Base-by-base conservation (phyloP, 2,329 filamentous ascomycete genomes). In the Aspergillus alliaceus region DNA sequence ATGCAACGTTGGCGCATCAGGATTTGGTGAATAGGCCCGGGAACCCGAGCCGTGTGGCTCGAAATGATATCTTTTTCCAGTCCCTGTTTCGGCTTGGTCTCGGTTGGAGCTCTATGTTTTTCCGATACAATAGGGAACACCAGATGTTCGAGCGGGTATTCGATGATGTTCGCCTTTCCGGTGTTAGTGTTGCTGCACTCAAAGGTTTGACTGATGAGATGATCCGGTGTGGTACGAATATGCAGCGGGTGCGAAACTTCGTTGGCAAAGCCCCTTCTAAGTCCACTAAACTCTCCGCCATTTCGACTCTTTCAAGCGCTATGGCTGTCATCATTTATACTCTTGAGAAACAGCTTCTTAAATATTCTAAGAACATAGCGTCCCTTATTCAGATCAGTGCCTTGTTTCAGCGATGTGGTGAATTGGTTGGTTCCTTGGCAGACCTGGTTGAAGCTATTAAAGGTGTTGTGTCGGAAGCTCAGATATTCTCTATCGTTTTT, bases 401-500 rank as follows among this genome's bases (percentile, higher is more conserved):
- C 37, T 64, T 72, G 56, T 81, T 72, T 63, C 69, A 64, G 61
- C 72, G 64, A 56, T 79, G 64, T 53, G 70, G 70, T 1, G 74
- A 75, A 51, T 55, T 79, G 25, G 61, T 77, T 27, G 67, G 68
- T 31, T 69, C 67, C 18, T 54, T 78, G 22, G 68, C 71, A 27
- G 67, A 69, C 42, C 73, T 78, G 42, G 65, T 77, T 22, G 66
- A 69, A 68, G 78, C 46, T 80, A 81, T 66, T 77, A 83, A 58
- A 78, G 80, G 44, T 57, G 75, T 69, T 46, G 77, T 65, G 50
- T 81, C 69, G 4, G 88, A 91, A 58, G 85, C 88, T 54, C 78
- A 84, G 24, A 77, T 89, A 24, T 74, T 91, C 1, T 85, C 86
- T 0, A 73, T 81, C 22, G 77, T 90, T 1, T 88, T 88, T 60